Evolutionary conservation across 2,329 filamentous ascomycete species (phyloP).

Genomic region (Daldinia sp.): DNA sequence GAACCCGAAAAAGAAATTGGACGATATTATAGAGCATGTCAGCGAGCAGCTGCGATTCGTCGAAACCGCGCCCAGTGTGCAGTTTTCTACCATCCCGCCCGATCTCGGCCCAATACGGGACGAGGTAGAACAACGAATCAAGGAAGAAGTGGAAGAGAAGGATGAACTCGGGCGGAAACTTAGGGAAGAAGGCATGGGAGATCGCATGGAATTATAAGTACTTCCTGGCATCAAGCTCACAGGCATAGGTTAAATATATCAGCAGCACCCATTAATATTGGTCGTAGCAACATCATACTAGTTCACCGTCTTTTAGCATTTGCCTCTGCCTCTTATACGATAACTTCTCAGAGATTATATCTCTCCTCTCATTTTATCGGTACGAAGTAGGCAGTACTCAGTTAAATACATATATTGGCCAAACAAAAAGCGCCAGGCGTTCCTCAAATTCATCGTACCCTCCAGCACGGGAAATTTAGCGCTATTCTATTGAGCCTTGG

Average conservation of each 20-base stretch:
- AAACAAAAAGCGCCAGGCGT: not conserved
- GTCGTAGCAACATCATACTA: conserved; percentile 5
- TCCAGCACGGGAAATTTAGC: not conserved
- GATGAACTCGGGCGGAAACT: conserved; percentile 65
- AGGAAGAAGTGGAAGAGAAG: conserved; percentile 72
- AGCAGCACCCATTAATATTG: not conserved
- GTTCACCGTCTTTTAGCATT: not conserved
- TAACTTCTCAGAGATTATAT: not conserved
- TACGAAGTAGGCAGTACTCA: not conserved
- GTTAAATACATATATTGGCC: not conserved
- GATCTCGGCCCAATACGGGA: conserved; percentile 77
- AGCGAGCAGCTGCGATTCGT: conserved; percentile 90
- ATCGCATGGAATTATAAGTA: conserved; percentile 63
- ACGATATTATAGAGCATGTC: conserved; percentile 81
- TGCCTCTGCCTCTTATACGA: not conserved
- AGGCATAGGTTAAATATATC: not conserved
- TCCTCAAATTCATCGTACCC: not conserved
- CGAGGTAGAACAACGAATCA: conserved; percentile 75
- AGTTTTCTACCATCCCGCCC: conserved; percentile 83
- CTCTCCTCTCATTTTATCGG: not conserved
- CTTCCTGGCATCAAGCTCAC: not conserved
- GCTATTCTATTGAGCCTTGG: conserved; percentile 14
- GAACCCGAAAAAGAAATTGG: conserved; percentile 80
- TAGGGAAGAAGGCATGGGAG: conserved; percentile 69
- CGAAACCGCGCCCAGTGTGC: conserved; percentile 85